phyloP scores from a whole-genome alignment of 2,329 filamentous ascomycete genomes.

The Lachnellula hyalina region DNA sequence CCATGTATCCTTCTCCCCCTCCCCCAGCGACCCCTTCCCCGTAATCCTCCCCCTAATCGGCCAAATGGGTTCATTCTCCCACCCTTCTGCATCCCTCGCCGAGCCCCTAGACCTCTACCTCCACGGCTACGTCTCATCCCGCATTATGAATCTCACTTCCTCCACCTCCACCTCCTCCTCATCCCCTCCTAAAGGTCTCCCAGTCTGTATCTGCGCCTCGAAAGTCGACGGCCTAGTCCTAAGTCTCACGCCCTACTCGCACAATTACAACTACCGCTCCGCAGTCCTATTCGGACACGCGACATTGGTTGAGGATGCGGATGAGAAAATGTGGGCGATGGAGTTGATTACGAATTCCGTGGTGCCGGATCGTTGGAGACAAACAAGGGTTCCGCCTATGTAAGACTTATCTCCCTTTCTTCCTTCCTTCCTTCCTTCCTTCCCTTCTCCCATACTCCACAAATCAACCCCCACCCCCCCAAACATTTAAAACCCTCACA shows the following conservation, averaged over 20 bases:
- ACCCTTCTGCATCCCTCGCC: conserved; percentile 56
- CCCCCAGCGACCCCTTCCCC: conserved; percentile 53
- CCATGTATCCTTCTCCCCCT: conserved; percentile 69
- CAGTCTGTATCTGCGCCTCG: conserved; percentile 66
- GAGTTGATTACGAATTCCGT: conserved; percentile 71
- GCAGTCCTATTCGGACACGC: conserved; percentile 74
- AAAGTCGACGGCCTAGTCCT: conserved; percentile 77
- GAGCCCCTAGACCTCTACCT: conserved; percentile 73
- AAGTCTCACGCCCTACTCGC: conserved; percentile 72
- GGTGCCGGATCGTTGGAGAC: conserved; percentile 61
- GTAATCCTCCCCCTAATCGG: conserved; percentile 80
- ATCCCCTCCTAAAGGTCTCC: conserved; percentile 47
- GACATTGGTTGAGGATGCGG: conserved; percentile 55
- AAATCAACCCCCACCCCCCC: too few species aligned
- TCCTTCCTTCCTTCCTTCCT: too few species aligned
- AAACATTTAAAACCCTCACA: too few species aligned
- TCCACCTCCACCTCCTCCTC: background rate
- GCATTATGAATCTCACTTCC: conserved; percentile 62
- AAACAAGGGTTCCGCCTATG: conserved; percentile 63
- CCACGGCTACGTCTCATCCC: conserved; percentile 76
- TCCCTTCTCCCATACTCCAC: too few species aligned
- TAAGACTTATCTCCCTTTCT: too few species aligned
- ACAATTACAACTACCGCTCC: conserved; percentile 85
- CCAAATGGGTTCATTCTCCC: conserved; percentile 68
- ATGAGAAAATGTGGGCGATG: conserved; percentile 75